Conservation (phyloP, 176 grass and related monocot species). For the maize (Zea mays) region DNA sequence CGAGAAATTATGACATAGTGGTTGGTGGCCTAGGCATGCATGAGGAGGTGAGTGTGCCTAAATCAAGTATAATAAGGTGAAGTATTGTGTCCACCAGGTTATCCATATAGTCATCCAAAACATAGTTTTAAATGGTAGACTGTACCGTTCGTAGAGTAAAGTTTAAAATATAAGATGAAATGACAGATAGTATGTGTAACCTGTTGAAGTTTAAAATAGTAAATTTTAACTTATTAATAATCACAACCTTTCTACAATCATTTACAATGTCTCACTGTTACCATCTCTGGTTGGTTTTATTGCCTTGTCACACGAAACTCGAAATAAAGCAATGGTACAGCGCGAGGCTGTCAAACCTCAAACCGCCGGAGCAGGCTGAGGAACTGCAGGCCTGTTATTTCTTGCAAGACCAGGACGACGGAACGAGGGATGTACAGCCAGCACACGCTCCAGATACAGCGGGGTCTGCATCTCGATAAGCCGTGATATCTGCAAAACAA, state of each 20-base stretch:
- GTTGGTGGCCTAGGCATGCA: too few relatives aligned
- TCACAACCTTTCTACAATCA: background rate
- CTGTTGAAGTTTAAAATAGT: too few relatives aligned
- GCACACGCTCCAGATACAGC: constrained; percentile 60
- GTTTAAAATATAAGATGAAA: too few relatives aligned
- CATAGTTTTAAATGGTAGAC: too few relatives aligned
- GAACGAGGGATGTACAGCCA: constrained; percentile 47
- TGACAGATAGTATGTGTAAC: too few relatives aligned
- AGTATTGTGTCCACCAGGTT: too few relatives aligned
- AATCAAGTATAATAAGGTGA: too few relatives aligned
- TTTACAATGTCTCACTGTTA: background rate
- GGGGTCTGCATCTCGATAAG: constrained; percentile 87
- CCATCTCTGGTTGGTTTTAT: constrained; percentile 1
- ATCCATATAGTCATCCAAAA: too few relatives aligned
- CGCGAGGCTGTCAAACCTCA: constrained; percentile 42
- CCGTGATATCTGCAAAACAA: constrained; percentile 70
- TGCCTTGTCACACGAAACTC: background rate
- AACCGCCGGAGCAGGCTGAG: constrained; percentile 19
- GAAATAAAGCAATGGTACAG: background rate
- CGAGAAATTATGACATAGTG: too few relatives aligned
- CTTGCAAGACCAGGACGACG: background rate
- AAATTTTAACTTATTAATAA: background rate
- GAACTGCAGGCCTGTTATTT: background rate
- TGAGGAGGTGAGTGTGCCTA: too few relatives aligned
- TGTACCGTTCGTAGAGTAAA: too few relatives aligned